Evolutionary conservation across 352 stramenopile species (phyloP).

Genomic region (Elongisporangium undulatum): DNA sequence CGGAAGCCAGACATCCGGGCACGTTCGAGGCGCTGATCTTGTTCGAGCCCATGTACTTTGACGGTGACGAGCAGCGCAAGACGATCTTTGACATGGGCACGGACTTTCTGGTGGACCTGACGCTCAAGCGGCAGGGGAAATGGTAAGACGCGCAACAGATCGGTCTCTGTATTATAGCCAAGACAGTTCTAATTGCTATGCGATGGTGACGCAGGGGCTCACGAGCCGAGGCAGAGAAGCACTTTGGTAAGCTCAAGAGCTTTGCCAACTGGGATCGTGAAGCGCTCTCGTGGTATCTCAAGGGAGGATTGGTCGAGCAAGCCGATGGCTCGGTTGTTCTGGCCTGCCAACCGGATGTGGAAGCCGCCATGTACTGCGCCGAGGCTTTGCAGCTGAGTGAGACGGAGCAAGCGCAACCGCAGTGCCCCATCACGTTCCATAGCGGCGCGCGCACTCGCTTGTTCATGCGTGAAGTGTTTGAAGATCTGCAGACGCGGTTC

Average conservation of each 20-base stretch:
- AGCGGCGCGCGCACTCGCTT: constrained; percentile 23
- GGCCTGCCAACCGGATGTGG: constrained; percentile 13
- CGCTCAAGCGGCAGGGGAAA: constrained; percentile 25
- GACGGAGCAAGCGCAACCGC: constrained; percentile 7
- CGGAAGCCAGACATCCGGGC: constrained; percentile 29
- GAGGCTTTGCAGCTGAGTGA: constrained; percentile 10
- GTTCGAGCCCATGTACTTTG: constrained; percentile 36
- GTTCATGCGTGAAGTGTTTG: constrained; percentile 16
- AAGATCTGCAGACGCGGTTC: constrained; percentile 11
- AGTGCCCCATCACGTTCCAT: constrained; percentile 30
- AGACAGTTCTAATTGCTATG: neutral
- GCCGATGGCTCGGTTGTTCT: constrained; percentile 6
- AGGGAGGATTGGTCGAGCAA: constrained; percentile 5
- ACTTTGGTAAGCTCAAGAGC: constrained; percentile 12
- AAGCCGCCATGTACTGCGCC: constrained; percentile 17
- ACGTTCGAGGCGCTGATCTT: constrained; percentile 43
- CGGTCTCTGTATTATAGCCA: neutral
- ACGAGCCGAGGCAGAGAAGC: constrained; percentile 3
- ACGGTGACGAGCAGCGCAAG: constrained; percentile 11
- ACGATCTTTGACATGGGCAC: constrained; percentile 22
- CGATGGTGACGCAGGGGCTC: neutral
- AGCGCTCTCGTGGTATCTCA: constrained; percentile 17
- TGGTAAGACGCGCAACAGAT: constrained; percentile 18
- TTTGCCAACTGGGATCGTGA: constrained; percentile 22
- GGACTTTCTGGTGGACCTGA: constrained; percentile 30